phyloP scores from a whole-genome alignment of 176 grass and related monocot genomes.

The Pontederia crassipes region DNA sequence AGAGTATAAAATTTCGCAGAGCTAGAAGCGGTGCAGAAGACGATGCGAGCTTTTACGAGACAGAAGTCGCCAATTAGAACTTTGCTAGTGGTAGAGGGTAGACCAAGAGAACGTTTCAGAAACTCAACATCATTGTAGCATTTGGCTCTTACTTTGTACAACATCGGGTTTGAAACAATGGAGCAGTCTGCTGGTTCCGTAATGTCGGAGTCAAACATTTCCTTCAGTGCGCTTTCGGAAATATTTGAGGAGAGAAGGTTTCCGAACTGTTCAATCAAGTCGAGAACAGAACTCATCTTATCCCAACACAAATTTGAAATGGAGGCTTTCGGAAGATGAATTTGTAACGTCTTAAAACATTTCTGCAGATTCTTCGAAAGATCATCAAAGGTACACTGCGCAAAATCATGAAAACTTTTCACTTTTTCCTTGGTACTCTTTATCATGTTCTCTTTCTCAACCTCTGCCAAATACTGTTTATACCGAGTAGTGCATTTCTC shows the following conservation, averaged over 20 bases:
- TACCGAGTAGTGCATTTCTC: slow-evolving; percentile 31
- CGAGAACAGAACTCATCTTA: slow-evolving; percentile 35
- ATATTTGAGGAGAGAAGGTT: slow-evolving; percentile 13
- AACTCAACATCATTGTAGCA: slow-evolving; percentile 31
- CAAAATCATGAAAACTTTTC: slow-evolving; percentile 29
- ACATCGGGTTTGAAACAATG: slow-evolving; percentile 4
- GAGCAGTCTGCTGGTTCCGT: neutral
- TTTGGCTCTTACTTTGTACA: slow-evolving; percentile 26
- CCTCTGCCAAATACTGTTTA: slow-evolving; percentile 22
- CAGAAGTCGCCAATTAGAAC: slow-evolving; percentile 45
- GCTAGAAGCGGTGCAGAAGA: slow-evolving; percentile 64
- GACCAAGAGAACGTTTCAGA: slow-evolving; percentile 1
- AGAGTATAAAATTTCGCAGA: slow-evolving; percentile 42
- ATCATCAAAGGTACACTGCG: slow-evolving; percentile 27
- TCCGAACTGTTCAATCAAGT: slow-evolving; percentile 42
- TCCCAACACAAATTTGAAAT: slow-evolving; percentile 34
- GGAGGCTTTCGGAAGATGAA: slow-evolving; percentile 41
- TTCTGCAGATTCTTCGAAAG: slow-evolving; percentile 17
- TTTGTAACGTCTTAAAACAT: slow-evolving; percentile 48
- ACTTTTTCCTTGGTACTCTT: neutral
- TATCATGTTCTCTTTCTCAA: neutral
- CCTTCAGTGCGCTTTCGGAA: slow-evolving; percentile 21
- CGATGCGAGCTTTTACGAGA: slow-evolving; percentile 52
- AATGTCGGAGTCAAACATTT: slow-evolving; percentile 25
- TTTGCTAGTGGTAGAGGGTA: slow-evolving; percentile 44